Conservation (phyloP, 768 basidiomycete genomes). For the Boletus rufocinnamomeus region DNA sequence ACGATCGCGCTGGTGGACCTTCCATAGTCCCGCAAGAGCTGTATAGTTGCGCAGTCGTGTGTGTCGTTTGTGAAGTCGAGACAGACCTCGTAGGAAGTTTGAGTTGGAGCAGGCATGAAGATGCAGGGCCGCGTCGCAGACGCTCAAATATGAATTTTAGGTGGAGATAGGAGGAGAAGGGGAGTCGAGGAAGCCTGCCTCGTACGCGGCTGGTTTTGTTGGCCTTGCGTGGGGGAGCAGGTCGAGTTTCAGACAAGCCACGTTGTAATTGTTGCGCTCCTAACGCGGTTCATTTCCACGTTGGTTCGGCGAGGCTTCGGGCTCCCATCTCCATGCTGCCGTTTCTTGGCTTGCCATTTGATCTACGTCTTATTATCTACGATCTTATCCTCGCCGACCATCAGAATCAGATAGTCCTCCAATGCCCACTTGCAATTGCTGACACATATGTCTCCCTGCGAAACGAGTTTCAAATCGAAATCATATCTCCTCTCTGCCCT, state of each 20-base stretch:
- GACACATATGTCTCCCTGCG: slow-evolving; percentile 38
- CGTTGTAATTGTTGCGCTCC: slow-evolving; percentile 32
- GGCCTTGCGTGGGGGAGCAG: slow-evolving; percentile 33
- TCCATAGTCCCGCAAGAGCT: slow-evolving; percentile 66
- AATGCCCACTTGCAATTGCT: slow-evolving; percentile 36
- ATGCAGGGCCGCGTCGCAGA: slow-evolving; percentile 35
- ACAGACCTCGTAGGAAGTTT: slow-evolving; percentile 59
- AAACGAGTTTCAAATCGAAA: slow-evolving; percentile 39
- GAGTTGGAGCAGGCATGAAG: slow-evolving; percentile 59
- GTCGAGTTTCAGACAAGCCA: slow-evolving; percentile 31
- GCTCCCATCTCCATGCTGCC: not conserved
- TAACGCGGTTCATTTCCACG: slow-evolving; percentile 34
- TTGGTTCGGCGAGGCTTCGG: slow-evolving; percentile 26
- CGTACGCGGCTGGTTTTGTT: slow-evolving; percentile 36
- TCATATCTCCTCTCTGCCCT: slow-evolving; percentile 5
- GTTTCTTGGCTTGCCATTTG: not conserved
- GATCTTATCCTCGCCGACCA: slow-evolving; percentile 27
- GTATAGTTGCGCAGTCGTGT: slow-evolving; percentile 60
- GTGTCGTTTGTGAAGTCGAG: slow-evolving; percentile 74
- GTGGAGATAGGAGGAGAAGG: slow-evolving; percentile 20
- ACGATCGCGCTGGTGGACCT: slow-evolving; percentile 53
- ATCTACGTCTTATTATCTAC: slow-evolving; percentile 35
- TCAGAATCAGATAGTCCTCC: slow-evolving; percentile 20
- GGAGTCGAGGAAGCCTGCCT: slow-evolving; percentile 25
- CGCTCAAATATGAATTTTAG: slow-evolving; percentile 25